Evolutionary conservation across 1,139 yeast genomes (phyloP), one percentile per base, ranked within the genome.

Genomic region (Hanseniaspora sp.): DNA sequence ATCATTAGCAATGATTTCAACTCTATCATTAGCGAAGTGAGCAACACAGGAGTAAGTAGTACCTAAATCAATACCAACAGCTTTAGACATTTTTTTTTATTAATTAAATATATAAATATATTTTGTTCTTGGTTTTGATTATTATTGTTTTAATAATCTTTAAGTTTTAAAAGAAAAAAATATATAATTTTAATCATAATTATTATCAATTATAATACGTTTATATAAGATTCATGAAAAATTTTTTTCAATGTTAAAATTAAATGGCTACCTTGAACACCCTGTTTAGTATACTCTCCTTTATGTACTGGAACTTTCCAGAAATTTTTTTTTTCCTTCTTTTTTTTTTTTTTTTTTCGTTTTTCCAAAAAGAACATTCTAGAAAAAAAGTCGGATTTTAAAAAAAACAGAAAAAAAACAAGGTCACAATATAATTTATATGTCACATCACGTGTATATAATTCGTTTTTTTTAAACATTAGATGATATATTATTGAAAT

Each of bases 31-130:
- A 73, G 86, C 95, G 95, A 92, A 90, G 62, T 92, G 76, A 59
- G 98, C 98, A 61, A 92, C 98, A 58, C 98, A 97, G 57, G 98
- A 92, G 80, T 92, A 92, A 73, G 97, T 92, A 73, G 97, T 92
- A 76, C 98, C 98, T 72, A 92, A 80, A 76, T 92, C 98, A 70
- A 92, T 90, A 78, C 98, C 98, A 68, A 92, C 54, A 51, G 54
- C 54, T 51, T 51, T 51, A 33, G 54, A 51, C 54, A 51, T 51
- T 45, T 51, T 49, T 9, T 38, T 18, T 34, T 18, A n/a, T 29
- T 42, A 42, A 18, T 23, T 23, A 23, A 23, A 23, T 23, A 37
- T 31, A 33, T 31, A 33, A 31, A 13, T 39, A 30, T 28, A 41
- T 28, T 23, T 28, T 41, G 3, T 28, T 41, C 45, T 41, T 39